Evolutionary conservation across 2,329 filamentous ascomycete species (phyloP).

Genomic region (Beauveria brongniartii): DNA sequence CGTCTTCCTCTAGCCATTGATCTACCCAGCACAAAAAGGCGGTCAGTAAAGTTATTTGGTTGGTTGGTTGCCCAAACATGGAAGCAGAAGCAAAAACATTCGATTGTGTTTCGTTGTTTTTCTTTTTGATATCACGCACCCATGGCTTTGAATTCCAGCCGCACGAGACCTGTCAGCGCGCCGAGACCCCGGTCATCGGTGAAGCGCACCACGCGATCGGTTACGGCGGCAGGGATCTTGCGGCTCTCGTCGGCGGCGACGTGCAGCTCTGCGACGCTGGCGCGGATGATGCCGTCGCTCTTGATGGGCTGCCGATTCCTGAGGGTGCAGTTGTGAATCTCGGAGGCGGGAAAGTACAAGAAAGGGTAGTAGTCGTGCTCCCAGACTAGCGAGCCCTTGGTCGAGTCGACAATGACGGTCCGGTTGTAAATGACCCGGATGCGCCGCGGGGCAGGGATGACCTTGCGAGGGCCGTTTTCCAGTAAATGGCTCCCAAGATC

Average conservation of each 20-base stretch:
- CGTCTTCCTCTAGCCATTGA: constrained; percentile 47
- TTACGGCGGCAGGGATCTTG: constrained; percentile 18
- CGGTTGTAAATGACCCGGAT: constrained; percentile 27
- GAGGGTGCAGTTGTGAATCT: constrained; percentile 22
- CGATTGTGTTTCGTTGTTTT: too few species aligned
- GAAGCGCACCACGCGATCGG: constrained; percentile 31
- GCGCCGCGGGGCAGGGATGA: constrained; percentile 18
- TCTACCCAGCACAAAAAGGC: constrained; percentile 17
- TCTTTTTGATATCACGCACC: constrained; percentile 16
- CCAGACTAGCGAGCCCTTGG: constrained; percentile 31
- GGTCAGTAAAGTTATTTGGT: background rate
- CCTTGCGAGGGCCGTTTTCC: constrained; percentile 20
- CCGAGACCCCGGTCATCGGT: constrained; percentile 28
- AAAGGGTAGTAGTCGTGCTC: constrained; percentile 42
- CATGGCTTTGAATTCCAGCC: constrained; percentile 28
- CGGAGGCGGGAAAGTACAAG: constrained; percentile 30
- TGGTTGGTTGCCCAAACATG: too few species aligned
- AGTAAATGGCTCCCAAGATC: constrained; percentile 21
- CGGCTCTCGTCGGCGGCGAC: constrained; percentile 18
- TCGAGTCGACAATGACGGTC: constrained; percentile 29
- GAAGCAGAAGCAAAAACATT: too few species aligned
- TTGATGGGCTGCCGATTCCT: constrained; percentile 21
- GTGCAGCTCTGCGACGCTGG: constrained; percentile 24
- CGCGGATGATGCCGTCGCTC: constrained; percentile 18
- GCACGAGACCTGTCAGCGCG: constrained; percentile 23